Base-by-base conservation (phyloP, 1,139 yeast species). In the Hyphopichia burtonii region DNA sequence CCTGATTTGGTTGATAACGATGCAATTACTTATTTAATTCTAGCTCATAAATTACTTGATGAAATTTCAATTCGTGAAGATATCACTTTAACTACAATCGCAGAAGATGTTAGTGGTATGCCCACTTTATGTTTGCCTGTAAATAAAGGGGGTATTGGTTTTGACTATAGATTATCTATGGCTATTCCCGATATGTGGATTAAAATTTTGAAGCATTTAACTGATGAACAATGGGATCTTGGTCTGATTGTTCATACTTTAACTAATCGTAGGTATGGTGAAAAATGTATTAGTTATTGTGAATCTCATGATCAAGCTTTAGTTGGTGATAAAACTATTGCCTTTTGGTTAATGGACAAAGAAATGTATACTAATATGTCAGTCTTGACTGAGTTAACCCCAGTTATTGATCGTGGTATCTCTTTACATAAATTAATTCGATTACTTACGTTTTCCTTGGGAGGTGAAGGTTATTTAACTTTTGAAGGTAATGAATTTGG, bases 131-230 rank as follows among this genome's bases (percentile, higher is more conserved):
- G 98, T 65, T 65, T 88, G 39, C 83, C 94, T 8, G 74, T 88
- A 37, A 45, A 55, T 0, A 61, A 70, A 30, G 98, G 98, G 40
- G 99, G 99, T 41, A 82, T 87, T 50, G 99, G 97, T 0, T 93
- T 91, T 57, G 94, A 91, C 59, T 93, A 91, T 62, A 75, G 98
- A 51, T 72, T 93, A 44, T 94, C 96, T 2, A 93, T 93, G 99
- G 98, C 98, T 1, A 76, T 93, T 46, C 99, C 99, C 5, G 99
- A 93, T 63, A 91, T 91, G 98, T 93, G 99, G 98, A 93, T 93
- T 66, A 93, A 93, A 63, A 67, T 90, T 40, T 68, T 93, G 53
- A 93, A 93, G 61, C 97, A 91, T 59, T 70, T 77, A 48, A 58
- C 68, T 31, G 99, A 93, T 61, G 96, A 91, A 49, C 86, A 89